Evolutionary conservation across 2,329 filamentous ascomycete species (phyloP).

Genomic region (Neodidymelliopsis sp.): DNA sequence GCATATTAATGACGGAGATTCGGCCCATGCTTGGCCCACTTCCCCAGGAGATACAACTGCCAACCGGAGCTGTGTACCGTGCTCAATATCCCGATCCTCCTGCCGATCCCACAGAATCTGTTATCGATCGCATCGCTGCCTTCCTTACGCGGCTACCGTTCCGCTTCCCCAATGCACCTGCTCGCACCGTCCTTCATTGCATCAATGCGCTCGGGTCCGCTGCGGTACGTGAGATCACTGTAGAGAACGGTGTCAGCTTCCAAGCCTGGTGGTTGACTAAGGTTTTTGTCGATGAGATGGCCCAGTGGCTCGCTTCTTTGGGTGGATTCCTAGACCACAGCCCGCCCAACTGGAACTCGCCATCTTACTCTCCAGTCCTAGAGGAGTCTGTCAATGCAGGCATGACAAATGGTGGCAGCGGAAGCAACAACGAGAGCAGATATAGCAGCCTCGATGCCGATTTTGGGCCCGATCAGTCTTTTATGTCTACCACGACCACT

Average conservation of each 20-base stretch:
- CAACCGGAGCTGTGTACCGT: conserved; percentile 59
- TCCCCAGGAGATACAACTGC: conserved; percentile 70
- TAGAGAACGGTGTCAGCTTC: conserved; percentile 79
- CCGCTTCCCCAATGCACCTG: conserved; percentile 76
- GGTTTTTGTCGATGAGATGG: conserved; percentile 95
- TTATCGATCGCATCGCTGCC: conserved; percentile 79
- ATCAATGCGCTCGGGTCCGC: conserved; percentile 78
- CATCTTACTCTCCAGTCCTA: conserved; percentile 39
- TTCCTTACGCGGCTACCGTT: conserved; percentile 74
- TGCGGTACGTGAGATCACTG: conserved; percentile 81
- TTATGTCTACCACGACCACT: conserved; percentile 40
- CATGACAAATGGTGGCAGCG: conserved; percentile 45
- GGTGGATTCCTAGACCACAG: conserved; percentile 79
- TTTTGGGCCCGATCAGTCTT: conserved; percentile 44
- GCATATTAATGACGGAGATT: conserved; percentile 67
- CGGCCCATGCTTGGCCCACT: conserved; percentile 74
- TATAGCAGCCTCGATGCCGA: conserved; percentile 50
- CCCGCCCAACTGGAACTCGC: conserved; percentile 39
- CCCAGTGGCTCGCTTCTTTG: conserved; percentile 85
- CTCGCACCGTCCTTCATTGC: conserved; percentile 77
- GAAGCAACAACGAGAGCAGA: conserved; percentile 49
- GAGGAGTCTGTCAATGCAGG: conserved; percentile 40
- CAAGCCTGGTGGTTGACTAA: conserved; percentile 96
- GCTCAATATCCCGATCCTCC: conserved; percentile 33
- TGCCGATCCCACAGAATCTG: conserved; percentile 53